Conservation (phyloP, 2,329 filamentous ascomycete species). For the Berkeleyomyces basicola region DNA sequence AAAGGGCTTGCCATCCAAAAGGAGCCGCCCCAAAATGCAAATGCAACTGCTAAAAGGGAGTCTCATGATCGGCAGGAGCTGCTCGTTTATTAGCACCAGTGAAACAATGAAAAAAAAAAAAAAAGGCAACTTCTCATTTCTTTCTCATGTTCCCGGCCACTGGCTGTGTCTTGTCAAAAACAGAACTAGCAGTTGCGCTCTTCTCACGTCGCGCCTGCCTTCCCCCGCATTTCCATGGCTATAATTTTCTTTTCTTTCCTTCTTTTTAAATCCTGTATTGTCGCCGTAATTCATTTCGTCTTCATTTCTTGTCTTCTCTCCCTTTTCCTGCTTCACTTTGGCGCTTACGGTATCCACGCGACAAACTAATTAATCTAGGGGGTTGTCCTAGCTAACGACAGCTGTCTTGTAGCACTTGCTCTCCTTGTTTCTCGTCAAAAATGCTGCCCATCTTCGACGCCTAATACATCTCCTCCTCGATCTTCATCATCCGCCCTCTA, state of each 20-base stretch:
- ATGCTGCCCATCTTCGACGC: not conserved
- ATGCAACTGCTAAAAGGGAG: not conserved
- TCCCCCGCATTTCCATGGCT: not conserved
- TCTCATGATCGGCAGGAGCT: not conserved
- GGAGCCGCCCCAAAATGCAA: not conserved
- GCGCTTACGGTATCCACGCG: not conserved
- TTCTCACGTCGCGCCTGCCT: not conserved
- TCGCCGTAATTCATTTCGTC: not conserved
- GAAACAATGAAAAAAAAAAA: not conserved
- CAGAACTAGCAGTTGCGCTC: not conserved
- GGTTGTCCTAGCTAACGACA: not conserved
- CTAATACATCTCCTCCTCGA: not conserved
- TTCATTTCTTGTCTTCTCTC: not conserved
- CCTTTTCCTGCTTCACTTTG: not conserved
- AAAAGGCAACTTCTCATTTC: not conserved
- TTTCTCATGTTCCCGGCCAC: not conserved
- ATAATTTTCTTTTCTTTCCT: not conserved
- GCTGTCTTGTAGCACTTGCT: constrained; percentile 1
- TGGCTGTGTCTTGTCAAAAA: not conserved
- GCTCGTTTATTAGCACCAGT: not conserved
- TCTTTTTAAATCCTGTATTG: not conserved
- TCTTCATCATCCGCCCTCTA: not conserved
- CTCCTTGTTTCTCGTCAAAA: not conserved
- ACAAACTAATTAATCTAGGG: not conserved
- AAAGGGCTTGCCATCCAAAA: not conserved